Conservation (phyloP, 306 rosid species). For the Clitoria ternatea region DNA sequence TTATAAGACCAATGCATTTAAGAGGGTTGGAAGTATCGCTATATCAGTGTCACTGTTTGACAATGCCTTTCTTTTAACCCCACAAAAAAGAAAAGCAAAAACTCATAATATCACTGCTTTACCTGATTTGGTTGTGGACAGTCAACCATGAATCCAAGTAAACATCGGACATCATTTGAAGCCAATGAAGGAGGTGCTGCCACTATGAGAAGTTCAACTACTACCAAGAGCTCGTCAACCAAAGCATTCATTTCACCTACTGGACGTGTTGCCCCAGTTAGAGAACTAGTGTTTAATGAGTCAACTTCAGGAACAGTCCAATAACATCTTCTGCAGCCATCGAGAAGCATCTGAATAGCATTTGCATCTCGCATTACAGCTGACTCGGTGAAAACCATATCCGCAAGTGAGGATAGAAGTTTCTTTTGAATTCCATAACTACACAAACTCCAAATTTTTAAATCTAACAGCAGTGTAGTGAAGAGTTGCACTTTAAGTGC, state of each 20-base stretch:
- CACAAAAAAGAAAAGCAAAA: background rate
- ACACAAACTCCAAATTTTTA: constrained; percentile 94
- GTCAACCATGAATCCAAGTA: constrained; percentile 95
- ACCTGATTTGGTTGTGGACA: constrained; percentile 99
- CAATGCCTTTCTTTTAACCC: constrained; percentile 3
- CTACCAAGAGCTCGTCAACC: constrained; percentile 93
- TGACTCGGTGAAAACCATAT: constrained; percentile 95
- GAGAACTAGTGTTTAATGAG: constrained; percentile 71
- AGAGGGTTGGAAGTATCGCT: background rate
- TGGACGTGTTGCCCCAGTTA: constrained; percentile 63
- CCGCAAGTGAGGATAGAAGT: constrained; percentile 97
- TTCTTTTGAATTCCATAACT: constrained; percentile 95
- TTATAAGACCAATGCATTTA: constrained; percentile 12
- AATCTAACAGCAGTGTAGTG: constrained; percentile 75
- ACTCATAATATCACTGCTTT: constrained; percentile 10
- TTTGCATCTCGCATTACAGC: constrained; percentile 93
- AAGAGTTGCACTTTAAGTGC: constrained; percentile 89
- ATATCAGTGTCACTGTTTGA: background rate
- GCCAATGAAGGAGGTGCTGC: constrained; percentile 81
- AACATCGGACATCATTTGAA: constrained; percentile 75
- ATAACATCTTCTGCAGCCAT: constrained; percentile 93
- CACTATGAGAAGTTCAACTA: constrained; percentile 88
- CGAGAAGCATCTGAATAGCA: constrained; percentile 98
- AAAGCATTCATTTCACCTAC: constrained; percentile 97
- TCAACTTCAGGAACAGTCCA: constrained; percentile 80